These are phyloP conservation scores for Ceratobasidium papillatum DNA, from an alignment of 1,284 basidiomycete species.

Conservation along the genomic window DNA sequence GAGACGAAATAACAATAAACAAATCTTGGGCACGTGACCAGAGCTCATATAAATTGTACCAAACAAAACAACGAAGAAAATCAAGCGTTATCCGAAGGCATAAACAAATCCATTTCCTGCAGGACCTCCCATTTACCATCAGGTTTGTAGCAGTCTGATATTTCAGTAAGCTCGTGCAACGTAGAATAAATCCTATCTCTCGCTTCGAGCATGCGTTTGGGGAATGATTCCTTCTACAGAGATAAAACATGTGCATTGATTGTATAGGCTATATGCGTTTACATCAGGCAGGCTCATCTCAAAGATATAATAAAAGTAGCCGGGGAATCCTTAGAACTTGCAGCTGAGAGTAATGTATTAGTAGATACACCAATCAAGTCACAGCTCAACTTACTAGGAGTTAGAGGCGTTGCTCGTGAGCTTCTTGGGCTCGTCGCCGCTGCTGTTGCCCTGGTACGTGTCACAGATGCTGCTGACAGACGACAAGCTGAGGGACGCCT, in stretches of 20 bases:
- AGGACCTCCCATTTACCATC: too few relatives aligned
- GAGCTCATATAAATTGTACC: neutral
- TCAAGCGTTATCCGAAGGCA: too few relatives aligned
- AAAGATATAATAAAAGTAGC: too few relatives aligned
- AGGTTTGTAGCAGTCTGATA: too few relatives aligned
- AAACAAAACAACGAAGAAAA: neutral
- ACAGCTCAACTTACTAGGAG: constrained; percentile 5
- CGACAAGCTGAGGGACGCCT: neutral
- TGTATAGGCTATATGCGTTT: too few relatives aligned
- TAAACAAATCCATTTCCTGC: too few relatives aligned
- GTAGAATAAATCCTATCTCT: too few relatives aligned
- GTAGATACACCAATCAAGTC: neutral
- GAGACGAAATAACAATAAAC: constrained; percentile 11
- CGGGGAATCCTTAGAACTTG: constrained; percentile 17
- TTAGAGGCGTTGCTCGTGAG: constrained; percentile 35
- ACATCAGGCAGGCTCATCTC: too few relatives aligned
- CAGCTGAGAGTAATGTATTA: neutral
- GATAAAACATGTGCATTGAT: too few relatives aligned
- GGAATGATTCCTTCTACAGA: too few relatives aligned
- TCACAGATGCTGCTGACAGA: constrained; percentile 20
- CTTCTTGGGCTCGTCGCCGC: constrained; percentile 30
- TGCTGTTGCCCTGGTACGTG: constrained; percentile 40
- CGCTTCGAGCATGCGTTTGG: too few relatives aligned
- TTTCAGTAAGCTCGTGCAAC: too few relatives aligned
- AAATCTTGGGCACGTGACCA: neutral